Conservation (phyloP, 2,329 filamentous ascomycete genomes). For the Botrytis fabae region DNA sequence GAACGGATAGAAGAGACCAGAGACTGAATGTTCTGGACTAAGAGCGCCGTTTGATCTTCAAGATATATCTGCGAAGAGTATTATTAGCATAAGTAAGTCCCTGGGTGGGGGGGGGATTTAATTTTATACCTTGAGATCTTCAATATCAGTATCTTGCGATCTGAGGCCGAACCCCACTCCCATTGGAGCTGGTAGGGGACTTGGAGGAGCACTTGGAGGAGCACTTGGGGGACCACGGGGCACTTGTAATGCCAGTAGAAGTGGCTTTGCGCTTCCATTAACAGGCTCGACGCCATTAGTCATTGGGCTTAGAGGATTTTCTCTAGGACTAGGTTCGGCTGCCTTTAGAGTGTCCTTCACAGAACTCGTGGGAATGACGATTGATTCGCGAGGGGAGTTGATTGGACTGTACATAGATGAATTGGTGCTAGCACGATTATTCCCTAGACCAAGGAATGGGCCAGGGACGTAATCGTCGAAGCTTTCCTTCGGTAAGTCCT, state of each 20-base stretch:
- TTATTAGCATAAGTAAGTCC: slow-evolving; percentile 32
- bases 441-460: slow-evolving; percentile 59
- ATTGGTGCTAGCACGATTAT: slow-evolving; percentile 59
- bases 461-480: slow-evolving; percentile 40
- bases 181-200: slow-evolving; percentile 34
- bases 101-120: not conserved
- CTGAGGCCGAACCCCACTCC: slow-evolving; percentile 46
- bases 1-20: slow-evolving; percentile 71
- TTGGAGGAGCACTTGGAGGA: slow-evolving; percentile 19
- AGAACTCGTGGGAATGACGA: slow-evolving; percentile 1
- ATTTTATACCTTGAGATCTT: slow-evolving; percentile 58
- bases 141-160: slow-evolving; percentile 50
- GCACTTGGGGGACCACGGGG: slow-evolving; percentile 19
- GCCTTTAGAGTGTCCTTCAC: not conserved
- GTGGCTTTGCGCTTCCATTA: slow-evolving; percentile 39
- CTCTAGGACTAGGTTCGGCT: not conserved
- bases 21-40: slow-evolving; percentile 80
- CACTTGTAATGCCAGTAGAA: slow-evolving; percentile 20
- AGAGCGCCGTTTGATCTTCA: slow-evolving; percentile 76
- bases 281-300: slow-evolving; percentile 18
- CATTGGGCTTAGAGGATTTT: not conserved
- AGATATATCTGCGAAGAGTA: slow-evolving; percentile 62
- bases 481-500: slow-evolving; percentile 5
- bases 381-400: slow-evolving; percentile 64
- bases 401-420: slow-evolving; percentile 76